Percentiles rank a stretch among this genome's conserved stretches.
These are phyloP conservation scores for Tricholoma matsutake DNA, from an alignment of 768 basidiomycete species.

Conservation along the genomic window DNA sequence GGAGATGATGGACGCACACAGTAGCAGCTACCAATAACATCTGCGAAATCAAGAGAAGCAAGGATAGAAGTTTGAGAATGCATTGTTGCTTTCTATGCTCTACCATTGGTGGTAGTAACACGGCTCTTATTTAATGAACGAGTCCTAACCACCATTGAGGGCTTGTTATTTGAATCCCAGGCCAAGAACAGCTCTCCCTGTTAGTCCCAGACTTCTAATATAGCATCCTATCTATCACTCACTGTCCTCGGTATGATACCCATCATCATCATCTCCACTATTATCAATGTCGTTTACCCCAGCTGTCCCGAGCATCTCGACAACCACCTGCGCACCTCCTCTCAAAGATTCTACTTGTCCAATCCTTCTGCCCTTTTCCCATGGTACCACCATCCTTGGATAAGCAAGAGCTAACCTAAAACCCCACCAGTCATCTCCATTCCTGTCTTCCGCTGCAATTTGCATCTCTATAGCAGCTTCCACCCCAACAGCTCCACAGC, in stretches of 20 bases:
- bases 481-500: constrained; percentile 31
- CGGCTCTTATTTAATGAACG: no score
- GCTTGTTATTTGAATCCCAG: no score
- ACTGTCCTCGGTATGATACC: constrained; percentile 54
- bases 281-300: not conserved
- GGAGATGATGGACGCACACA: no score
- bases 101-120: no score
- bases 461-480: constrained; percentile 34
- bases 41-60: no score
- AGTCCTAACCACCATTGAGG: no score
- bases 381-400: constrained; percentile 63
- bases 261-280: constrained; percentile 37
- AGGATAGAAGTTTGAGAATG: no score
- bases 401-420: constrained; percentile 71
- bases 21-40: no score
- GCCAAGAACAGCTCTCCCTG: no score
- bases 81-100: no score
- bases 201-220: no score
- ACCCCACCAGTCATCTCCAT: constrained; percentile 55
- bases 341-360: constrained; percentile 46
- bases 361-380: constrained; percentile 38
- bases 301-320: constrained; percentile 39
- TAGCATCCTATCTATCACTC: constrained; percentile 11
- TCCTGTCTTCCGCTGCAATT: constrained; percentile 12
- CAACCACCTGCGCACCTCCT: constrained; percentile 63